phyloP scores from a whole-genome alignment of 371 early-diverging fungal species.

The Dinochytrium kinnereticum region DNA sequence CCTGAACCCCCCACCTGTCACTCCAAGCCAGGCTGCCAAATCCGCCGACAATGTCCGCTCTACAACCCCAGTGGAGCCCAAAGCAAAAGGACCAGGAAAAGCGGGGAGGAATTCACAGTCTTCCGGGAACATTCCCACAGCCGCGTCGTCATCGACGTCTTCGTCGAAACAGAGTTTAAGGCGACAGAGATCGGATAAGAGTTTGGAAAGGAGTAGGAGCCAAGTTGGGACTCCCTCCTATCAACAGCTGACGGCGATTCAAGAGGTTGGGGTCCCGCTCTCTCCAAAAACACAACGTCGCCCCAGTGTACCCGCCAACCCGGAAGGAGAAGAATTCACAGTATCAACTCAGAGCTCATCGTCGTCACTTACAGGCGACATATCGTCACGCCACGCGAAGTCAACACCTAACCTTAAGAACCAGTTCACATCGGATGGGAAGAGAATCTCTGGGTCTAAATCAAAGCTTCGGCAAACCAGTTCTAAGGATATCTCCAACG shows the following conservation, averaged over 20 bases:
- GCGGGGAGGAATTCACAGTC: neutral
- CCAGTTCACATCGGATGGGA: neutral
- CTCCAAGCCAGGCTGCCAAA: neutral
- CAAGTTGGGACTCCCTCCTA: neutral
- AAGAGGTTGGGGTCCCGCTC: neutral
- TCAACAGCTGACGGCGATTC: slow-evolving; percentile 1
- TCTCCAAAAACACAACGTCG: neutral
- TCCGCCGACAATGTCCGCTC: neutral
- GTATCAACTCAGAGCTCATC: too few relatives aligned
- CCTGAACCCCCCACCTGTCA: neutral
- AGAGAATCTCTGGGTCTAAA: too few relatives aligned
- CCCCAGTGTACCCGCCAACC: neutral
- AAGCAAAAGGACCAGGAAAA: neutral
- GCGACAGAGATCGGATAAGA: neutral
- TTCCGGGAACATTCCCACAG: neutral
- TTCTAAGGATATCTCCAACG: too few relatives aligned
- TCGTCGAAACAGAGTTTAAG: neutral
- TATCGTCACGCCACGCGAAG: neutral
- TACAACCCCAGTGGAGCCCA: neutral
- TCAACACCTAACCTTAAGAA: slow-evolving; percentile 5
- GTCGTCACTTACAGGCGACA: neutral
- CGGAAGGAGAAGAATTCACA: neutral
- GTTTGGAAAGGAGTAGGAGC: neutral
- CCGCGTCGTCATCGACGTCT: neutral
- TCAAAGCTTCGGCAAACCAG: too few relatives aligned